These are phyloP conservation scores for Allium cepa DNA, from an alignment of 106 monocot genomes.

Conservation along the genomic window DNA sequence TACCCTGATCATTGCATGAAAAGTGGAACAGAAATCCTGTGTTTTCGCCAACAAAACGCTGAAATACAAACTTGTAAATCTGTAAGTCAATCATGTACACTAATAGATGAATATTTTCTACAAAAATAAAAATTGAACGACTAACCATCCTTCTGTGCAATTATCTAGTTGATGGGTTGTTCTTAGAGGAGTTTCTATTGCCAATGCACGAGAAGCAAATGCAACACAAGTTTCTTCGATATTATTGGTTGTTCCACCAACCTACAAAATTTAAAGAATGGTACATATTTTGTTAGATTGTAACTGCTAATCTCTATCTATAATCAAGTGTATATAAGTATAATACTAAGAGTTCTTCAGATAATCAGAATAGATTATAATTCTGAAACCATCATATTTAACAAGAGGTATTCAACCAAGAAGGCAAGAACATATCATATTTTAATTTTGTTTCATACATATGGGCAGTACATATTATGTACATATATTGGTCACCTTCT, in stretches of 20 bases:
- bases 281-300: neutral
- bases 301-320: too few relatives aligned
- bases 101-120: neutral
- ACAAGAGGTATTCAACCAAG: too few relatives aligned
- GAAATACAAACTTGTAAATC: conserved; percentile 18
- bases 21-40: conserved; percentile 87
- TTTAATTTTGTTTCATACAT: too few relatives aligned
- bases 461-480: too few relatives aligned
- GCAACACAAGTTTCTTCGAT: conserved; percentile 93
- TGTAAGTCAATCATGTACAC: neutral
- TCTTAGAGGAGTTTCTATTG: conserved; percentile 51
- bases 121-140: conserved; percentile 1
- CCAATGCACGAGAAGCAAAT: conserved; percentile 91
- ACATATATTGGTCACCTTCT: too few relatives aligned
- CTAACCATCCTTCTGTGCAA: conserved; percentile 95
- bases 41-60: conserved; percentile 87
- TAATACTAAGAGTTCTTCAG: too few relatives aligned
- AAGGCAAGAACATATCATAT: too few relatives aligned
- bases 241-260: conserved; percentile 94
- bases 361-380: too few relatives aligned
- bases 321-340: too few relatives aligned
- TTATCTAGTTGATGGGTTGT: conserved; percentile 98
- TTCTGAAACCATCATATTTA: too few relatives aligned
- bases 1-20: conserved; percentile 98
- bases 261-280: conserved; percentile 33